phyloP scores from a whole-genome alignment of 202 grass and related monocot species.

The Musa balbisiana region DNA sequence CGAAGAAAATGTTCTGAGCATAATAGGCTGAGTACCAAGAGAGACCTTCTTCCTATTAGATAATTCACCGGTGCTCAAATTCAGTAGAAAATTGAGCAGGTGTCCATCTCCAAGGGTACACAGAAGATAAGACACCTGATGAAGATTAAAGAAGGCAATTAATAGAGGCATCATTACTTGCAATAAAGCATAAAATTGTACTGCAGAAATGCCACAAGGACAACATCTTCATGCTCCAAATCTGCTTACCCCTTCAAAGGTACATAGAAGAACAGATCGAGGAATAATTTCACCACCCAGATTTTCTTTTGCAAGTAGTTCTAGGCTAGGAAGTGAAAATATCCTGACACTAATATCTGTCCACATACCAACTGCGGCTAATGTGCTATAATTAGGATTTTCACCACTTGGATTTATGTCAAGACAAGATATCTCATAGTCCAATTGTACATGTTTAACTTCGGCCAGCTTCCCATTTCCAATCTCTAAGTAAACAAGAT shows the following conservation, averaged over 20 bases:
- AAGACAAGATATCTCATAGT: slow-evolving; percentile 94
- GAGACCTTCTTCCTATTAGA: slow-evolving; percentile 82
- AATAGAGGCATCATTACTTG: slow-evolving; percentile 1
- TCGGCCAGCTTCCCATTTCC: slow-evolving; percentile 59
- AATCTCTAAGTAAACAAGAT: slow-evolving; percentile 98
- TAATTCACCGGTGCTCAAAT: slow-evolving; percentile 58
- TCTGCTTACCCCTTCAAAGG: slow-evolving; percentile 79
- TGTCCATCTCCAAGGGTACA: slow-evolving; percentile 98
- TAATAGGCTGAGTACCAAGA: slow-evolving; percentile 90
- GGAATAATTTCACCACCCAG: slow-evolving; percentile 92
- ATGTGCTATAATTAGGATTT: slow-evolving; percentile 58
- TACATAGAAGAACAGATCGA: slow-evolving; percentile 86
- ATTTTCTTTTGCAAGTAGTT: slow-evolving; percentile 71
- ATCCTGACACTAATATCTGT: slow-evolving; percentile 96
- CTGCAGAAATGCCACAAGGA: slow-evolving; percentile 8
- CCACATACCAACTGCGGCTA: slow-evolving; percentile 97
- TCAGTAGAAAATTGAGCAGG: slow-evolving; percentile 77
- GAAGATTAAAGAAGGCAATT: slow-evolving; percentile 11
- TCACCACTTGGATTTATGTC: slow-evolving; percentile 82
- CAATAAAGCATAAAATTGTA: not conserved
- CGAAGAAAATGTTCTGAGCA: slow-evolving; percentile 72
- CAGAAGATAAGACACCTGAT: slow-evolving; percentile 80
- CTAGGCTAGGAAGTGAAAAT: slow-evolving; percentile 84
- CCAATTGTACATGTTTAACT: slow-evolving; percentile 78
- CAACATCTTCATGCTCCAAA: not conserved